A percentile compares a stretch with the other conserved stretches of the same genome.
phyloP scores from a whole-genome alignment of 805 yeast species.

The Saturnispora hagleri region DNA sequence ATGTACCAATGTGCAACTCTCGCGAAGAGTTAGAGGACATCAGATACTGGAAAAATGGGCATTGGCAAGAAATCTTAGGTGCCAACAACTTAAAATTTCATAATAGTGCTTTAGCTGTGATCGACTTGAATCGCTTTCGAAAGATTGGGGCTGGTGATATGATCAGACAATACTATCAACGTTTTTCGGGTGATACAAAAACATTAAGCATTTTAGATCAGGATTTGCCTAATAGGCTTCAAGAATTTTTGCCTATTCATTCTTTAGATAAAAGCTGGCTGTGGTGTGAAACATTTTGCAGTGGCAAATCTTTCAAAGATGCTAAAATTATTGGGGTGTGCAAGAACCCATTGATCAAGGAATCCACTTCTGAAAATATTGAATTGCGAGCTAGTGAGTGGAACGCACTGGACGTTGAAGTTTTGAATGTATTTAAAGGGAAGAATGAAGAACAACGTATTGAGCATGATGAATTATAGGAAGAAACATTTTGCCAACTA shows the following conservation, averaged over 20 bases:
- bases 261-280: constrained; percentile 79
- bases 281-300: constrained; percentile 94
- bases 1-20: constrained; percentile 80
- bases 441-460: neutral
- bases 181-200: constrained; percentile 64
- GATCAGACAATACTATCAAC: constrained; percentile 77
- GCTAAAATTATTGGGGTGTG: constrained; percentile 82
- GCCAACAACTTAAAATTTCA: constrained; percentile 59
- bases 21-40: constrained; percentile 73
- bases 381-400: constrained; percentile 73
- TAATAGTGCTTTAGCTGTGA: constrained; percentile 75
- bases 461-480: constrained; percentile 4
- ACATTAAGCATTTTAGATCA: constrained; percentile 84
- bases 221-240: constrained; percentile 87
- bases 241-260: constrained; percentile 52
- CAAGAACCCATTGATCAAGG: constrained; percentile 75
- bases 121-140: constrained; percentile 65
- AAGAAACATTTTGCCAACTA: too few relatives aligned
- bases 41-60: constrained; percentile 89
- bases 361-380: constrained; percentile 68
- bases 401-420: constrained; percentile 53
- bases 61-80: constrained; percentile 62
- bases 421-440: constrained; percentile 20
- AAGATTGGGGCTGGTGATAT: constrained; percentile 65
- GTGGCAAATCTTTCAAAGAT: constrained; percentile 44